phyloP scores from a whole-genome alignment of 2,329 filamentous ascomycete species.

The Diaporthe longicolla region DNA sequence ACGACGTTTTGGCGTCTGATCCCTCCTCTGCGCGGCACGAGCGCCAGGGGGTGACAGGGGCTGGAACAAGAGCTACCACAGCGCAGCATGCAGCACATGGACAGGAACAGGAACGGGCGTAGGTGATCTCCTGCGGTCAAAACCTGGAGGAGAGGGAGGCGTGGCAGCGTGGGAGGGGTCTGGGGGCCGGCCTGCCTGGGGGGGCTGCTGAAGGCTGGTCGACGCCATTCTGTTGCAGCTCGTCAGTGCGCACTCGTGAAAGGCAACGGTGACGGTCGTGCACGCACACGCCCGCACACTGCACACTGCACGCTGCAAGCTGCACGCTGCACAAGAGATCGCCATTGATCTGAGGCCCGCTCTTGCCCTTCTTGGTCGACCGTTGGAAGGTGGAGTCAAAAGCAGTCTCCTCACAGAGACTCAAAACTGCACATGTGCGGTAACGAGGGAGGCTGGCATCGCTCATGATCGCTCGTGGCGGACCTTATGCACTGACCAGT shows the following conservation, averaged over 20 bases:
- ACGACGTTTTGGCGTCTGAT: constrained; percentile 29
- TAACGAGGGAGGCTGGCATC: constrained; percentile 11
- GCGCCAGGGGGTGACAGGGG: constrained; percentile 32
- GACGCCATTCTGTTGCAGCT: constrained; percentile 24
- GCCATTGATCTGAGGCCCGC: constrained; percentile 33
- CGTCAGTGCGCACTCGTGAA: constrained; percentile 26
- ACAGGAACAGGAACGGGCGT: constrained; percentile 25
- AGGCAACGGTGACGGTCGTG: constrained; percentile 30
- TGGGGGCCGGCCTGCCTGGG: background rate
- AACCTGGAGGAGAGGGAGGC: background rate
- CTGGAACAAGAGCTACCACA: constrained; percentile 23
- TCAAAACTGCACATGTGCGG: background rate
- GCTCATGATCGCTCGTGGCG: constrained; percentile 2
- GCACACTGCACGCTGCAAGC: constrained; percentile 21
- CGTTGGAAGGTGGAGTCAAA: constrained; percentile 28
- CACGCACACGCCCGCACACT: constrained; percentile 23
- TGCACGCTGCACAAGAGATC: constrained; percentile 29
- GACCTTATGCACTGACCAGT: constrained; percentile 11
- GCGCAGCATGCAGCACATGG: constrained; percentile 10
- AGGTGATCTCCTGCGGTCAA: constrained; percentile 16
- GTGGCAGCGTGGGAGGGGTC: no score
- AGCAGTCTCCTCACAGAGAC: constrained; percentile 18
- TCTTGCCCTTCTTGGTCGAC: constrained; percentile 24
- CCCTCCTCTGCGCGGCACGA: constrained; percentile 30
- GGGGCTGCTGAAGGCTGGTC: constrained; percentile 9